These are phyloP conservation scores for Hyaloperonospora arabidopsidis DNA, from an alignment of 352 stramenopile species.

Conservation along the genomic window DNA sequence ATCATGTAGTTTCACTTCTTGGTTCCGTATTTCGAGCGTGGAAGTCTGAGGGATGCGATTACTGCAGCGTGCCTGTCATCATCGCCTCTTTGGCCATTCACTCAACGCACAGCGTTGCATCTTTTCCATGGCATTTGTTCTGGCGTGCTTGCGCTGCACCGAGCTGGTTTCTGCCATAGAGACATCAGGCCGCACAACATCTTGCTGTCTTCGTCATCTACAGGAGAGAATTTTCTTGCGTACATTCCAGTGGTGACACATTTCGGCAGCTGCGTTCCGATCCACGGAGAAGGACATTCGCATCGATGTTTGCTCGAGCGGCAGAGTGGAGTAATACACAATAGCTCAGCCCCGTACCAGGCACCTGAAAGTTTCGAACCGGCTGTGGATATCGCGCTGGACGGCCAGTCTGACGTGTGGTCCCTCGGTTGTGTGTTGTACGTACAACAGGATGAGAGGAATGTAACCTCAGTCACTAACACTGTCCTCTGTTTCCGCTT, in stretches of 20 bases:
- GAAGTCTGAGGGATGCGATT: constrained; percentile 77
- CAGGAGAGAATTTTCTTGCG: constrained; percentile 56
- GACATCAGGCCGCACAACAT: constrained; percentile 85
- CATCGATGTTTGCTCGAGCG: constrained; percentile 65
- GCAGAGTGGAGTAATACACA: constrained; percentile 73
- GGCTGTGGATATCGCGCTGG: constrained; percentile 46
- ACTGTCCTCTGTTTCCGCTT: not conserved
- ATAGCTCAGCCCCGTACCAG: constrained; percentile 75
- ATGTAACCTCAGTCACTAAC: constrained; percentile 4
- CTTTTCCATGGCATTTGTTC: constrained; percentile 82
- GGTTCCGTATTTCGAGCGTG: constrained; percentile 78
- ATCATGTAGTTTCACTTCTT: constrained; percentile 68
- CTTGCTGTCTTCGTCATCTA: constrained; percentile 56
- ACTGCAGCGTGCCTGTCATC: constrained; percentile 50
- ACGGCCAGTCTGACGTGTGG: constrained; percentile 82
- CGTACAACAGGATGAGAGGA: constrained; percentile 1
- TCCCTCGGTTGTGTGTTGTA: constrained; percentile 79
- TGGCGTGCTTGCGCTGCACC: constrained; percentile 65
- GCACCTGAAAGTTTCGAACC: constrained; percentile 82
- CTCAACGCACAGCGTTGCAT: constrained; percentile 67
- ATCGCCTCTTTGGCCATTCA: constrained; percentile 77
- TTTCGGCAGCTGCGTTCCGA: constrained; percentile 73
- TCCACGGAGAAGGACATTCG: constrained; percentile 60
- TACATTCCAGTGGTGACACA: constrained; percentile 80
- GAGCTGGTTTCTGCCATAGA: constrained; percentile 72